Base-by-base conservation (phyloP, 192 early-diverging fungal genomes). In the Coemansia sp. region DNA sequence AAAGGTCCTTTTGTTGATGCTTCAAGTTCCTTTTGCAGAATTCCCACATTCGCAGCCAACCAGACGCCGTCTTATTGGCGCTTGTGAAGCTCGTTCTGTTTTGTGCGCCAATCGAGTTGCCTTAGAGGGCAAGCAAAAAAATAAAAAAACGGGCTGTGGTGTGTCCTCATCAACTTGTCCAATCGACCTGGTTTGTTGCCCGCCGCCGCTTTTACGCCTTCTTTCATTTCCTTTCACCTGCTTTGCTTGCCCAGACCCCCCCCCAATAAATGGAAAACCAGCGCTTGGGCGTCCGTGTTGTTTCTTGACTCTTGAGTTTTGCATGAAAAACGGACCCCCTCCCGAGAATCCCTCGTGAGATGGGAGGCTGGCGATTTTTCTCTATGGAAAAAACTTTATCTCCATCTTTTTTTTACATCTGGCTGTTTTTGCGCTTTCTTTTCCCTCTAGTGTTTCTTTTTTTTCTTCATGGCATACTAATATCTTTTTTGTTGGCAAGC, bases 391-490 rank as follows among this genome's bases (percentile, higher is more conserved):
- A 52, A 52, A 52, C 49, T 52, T 29, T 52, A 52, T 52, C 49
- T 52, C 49, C 15, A 7, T 52, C 23, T 25, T 25, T 52, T 52
- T 52, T 52, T 25, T 52, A 13, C 49, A 52, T 25, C 22, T 20
- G 6, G 9, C 49, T 52, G 6, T 25, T 20, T 20, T 48, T 48
- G 15, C n/a, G 9, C 49, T 4, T 52, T 20, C 15, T 14, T 52
- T 52, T 29, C 13, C 5, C 13, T 25, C 15, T 22, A n/a, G n/a
- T n/a, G n/a, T 52, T 52, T 52, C 2, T 5, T 52, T 8, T 25
- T 25, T 25, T 52, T 52, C 23, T 52, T 9, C 13, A 52, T 52
- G 23, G 49, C 49, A 52, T 52, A 52, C 49, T 52, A 52, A 52
- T 52, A 52, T 25, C 9, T 9, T 52, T 25, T 50, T 23, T 23